These are phyloP conservation scores for Penicillium tannophilum DNA, from an alignment of 495 filamentous ascomycete genomes.

Conservation along the genomic window DNA sequence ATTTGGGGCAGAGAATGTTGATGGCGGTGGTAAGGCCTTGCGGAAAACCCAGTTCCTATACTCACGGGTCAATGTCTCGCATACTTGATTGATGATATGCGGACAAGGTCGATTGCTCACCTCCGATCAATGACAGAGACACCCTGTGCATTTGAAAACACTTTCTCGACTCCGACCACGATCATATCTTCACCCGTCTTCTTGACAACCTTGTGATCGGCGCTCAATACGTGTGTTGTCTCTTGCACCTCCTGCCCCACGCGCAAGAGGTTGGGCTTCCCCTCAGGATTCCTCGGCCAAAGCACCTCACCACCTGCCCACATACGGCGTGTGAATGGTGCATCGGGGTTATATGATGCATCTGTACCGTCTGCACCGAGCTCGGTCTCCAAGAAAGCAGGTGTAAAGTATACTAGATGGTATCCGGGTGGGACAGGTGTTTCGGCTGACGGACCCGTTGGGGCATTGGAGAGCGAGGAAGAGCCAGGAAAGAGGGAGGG, in stretches of 20 bases:
- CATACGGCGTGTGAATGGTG: conserved; percentile 68
- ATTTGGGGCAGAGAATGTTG: conserved; percentile 20
- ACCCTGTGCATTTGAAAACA: conserved; percentile 52
- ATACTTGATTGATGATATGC: neutral
- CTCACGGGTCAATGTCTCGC: neutral
- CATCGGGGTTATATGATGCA: conserved; percentile 63
- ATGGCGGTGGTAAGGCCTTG: conserved; percentile 40
- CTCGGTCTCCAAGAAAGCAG: conserved; percentile 51
- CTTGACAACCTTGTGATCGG: conserved; percentile 50
- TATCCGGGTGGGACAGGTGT: conserved; percentile 64
- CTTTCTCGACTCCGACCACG: conserved; percentile 66
- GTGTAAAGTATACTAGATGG: conserved; percentile 74
- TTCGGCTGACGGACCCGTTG: conserved; percentile 26
- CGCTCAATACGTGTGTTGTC: conserved; percentile 54
- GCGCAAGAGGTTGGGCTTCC: conserved; percentile 42
- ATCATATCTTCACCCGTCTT: conserved; percentile 64
- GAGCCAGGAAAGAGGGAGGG: conserved; percentile 37
- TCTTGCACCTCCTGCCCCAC: conserved; percentile 59
- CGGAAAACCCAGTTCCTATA: conserved; percentile 63
- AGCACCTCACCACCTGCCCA: conserved; percentile 72
- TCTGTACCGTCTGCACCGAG: conserved; percentile 76
- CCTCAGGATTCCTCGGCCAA: conserved; percentile 46
- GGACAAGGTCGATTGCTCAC: conserved; percentile 26
- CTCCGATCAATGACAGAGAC: conserved; percentile 56
- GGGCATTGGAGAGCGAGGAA: conserved; percentile 33